Evolutionary conservation across 2,329 filamentous ascomycete species (phyloP).

Genomic region (Aspergillus sojae): DNA sequence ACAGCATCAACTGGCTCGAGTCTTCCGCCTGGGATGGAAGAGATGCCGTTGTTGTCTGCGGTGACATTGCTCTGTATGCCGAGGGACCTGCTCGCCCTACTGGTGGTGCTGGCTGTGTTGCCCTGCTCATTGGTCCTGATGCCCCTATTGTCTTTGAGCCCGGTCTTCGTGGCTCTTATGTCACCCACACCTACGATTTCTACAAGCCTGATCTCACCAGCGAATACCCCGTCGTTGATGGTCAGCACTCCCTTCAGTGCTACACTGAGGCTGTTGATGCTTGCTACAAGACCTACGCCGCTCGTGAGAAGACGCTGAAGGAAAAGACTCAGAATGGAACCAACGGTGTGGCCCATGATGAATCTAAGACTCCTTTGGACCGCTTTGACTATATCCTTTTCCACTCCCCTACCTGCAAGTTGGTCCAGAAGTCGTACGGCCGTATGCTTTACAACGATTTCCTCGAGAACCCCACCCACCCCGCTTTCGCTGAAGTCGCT

Average conservation of each 20-base stretch:
- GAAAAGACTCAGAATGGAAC: slow-evolving; percentile 46
- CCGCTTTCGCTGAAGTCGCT: slow-evolving; percentile 73
- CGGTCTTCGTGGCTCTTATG: slow-evolving; percentile 76
- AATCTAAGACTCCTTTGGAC: slow-evolving; percentile 67
- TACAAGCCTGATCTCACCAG: slow-evolving; percentile 87
- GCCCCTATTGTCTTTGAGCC: slow-evolving; percentile 77
- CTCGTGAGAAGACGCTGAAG: slow-evolving; percentile 67
- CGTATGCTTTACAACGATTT: slow-evolving; percentile 86
- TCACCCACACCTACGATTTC: slow-evolving; percentile 85
- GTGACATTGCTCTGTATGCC: slow-evolving; percentile 83
- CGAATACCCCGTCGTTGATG: slow-evolving; percentile 85
- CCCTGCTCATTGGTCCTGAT: slow-evolving; percentile 76
- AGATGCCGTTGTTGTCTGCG: slow-evolving; percentile 76
- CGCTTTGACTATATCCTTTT: slow-evolving; percentile 83
- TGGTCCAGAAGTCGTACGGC: slow-evolving; percentile 82
- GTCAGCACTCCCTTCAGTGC: slow-evolving; percentile 80
- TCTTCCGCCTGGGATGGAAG: slow-evolving; percentile 85
- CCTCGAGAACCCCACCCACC: slow-evolving; percentile 67
- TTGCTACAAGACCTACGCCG: slow-evolving; percentile 79
- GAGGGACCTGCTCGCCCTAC: slow-evolving; percentile 81
- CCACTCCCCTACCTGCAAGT: slow-evolving; percentile 85
- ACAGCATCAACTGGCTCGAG: slow-evolving; percentile 82
- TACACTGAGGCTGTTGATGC: slow-evolving; percentile 79
- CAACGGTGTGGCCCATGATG: slow-evolving; percentile 51
- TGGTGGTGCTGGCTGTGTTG: slow-evolving; percentile 77